These are phyloP conservation scores for Myrmaecium sp. DNA, from an alignment of 2,329 filamentous ascomycete species.

Conservation along the genomic window DNA sequence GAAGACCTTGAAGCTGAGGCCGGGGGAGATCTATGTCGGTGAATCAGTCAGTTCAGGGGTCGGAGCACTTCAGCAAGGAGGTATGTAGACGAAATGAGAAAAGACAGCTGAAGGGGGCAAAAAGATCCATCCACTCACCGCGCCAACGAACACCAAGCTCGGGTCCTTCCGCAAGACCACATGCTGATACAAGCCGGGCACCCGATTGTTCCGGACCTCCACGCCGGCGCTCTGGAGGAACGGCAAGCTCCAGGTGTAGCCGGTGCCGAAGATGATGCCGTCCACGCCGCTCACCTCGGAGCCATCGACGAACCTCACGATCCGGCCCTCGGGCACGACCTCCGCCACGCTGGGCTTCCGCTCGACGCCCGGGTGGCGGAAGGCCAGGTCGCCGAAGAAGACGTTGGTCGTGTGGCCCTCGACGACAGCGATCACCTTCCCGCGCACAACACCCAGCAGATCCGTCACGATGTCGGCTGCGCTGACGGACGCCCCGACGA, in stretches of 20 bases:
- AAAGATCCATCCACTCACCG: conserved; percentile 21
- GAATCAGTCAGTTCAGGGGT: too few species aligned
- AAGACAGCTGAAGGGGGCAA: neutral
- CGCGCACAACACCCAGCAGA: conserved; percentile 28
- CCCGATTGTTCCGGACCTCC: conserved; percentile 35
- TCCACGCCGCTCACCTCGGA: conserved; percentile 37
- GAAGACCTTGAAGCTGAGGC: conserved; percentile 50
- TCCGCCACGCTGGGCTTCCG: conserved; percentile 31
- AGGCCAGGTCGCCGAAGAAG: conserved; percentile 43
- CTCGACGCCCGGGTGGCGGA: conserved; percentile 38
- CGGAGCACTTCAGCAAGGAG: too few species aligned
- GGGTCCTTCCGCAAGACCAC: conserved; percentile 39
- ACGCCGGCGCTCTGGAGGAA: conserved; percentile 31
- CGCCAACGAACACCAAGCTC: conserved; percentile 40
- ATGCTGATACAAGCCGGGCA: conserved; percentile 41
- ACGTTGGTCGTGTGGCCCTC: conserved; percentile 33
- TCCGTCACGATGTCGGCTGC: conserved; percentile 44
- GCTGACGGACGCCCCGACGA: conserved; percentile 48
- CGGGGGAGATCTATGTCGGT: conserved; percentile 23
- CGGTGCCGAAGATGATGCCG: conserved; percentile 48
- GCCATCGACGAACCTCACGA: conserved; percentile 41
- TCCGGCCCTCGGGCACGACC: conserved; percentile 24
- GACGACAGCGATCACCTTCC: conserved; percentile 38
- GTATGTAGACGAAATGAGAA: too few species aligned
- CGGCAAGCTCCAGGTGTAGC: conserved; percentile 46